Evolutionary conservation across 1,139 yeast genomes (phyloP), one percentile per base, ranked within the genome.

Genomic region (Candida tropicalis): DNA sequence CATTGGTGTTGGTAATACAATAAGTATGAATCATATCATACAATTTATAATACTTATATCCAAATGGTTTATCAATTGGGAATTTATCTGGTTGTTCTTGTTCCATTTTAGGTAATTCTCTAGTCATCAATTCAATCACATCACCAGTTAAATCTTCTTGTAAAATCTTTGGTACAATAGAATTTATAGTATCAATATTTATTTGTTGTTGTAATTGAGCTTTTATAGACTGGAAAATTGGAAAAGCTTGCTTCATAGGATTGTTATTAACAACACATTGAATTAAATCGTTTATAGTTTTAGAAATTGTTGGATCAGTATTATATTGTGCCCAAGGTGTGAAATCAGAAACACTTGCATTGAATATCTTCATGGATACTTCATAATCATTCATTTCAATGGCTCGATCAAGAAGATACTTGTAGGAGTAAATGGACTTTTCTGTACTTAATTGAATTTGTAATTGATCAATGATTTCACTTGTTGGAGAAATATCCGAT

Each of bases 71-170:
- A 2, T 57, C 57, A 2, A 61, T 47, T 0, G 75, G 70, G 25
- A 65, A 54, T 25, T 59, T 63, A 9, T 13, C 7, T 3, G 39
- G 12, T 29, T 53, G 53, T n/a, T 66, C 58, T 39, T 63, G 64
- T n/a, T 68, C 63, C 17, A 79, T 66, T 25, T 62, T 55, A 2
- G 84, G 84, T 2, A 83, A 67, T 57, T 86, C 91, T 44, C 84
- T 68, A 37, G 76, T 72, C 53, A 87, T 62, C 52, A 84, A 70
- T 47, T 75, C 80, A 17, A 82, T 75, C 2, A 78, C 77, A 56
- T 84, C 88, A 3, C 81, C 82, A 5, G 79, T 73, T 44, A 66
- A 73, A 34, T 77, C 75, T 2, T 68, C 72, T 5, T 66, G 60
- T 15, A 84, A 52, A 63, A 83, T 75, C 54, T 70, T 63, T 11